Base-by-base conservation (phyloP, 2,329 filamentous ascomycete species). In the Nigrograna mackinnonii region DNA sequence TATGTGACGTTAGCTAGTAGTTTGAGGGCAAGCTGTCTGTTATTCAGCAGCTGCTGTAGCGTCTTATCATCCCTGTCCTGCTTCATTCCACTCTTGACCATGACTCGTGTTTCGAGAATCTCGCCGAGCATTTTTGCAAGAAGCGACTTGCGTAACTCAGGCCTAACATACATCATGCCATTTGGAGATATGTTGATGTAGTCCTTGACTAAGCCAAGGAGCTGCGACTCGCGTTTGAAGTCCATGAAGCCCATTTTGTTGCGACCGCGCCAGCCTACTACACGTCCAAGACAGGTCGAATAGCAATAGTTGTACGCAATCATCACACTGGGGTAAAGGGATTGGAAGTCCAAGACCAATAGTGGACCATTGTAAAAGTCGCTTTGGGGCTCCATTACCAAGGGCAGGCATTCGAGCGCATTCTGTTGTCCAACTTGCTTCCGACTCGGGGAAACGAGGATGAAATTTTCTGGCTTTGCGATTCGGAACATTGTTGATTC, bases 291-390 rank as follows among this genome's bases (percentile, higher is more conserved):
- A 55, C 91, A 99, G 0, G 94, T 99, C 0, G 94, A 97, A 64
- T 99, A 99, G 72, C 94, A 99, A 64, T 96, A 94, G 60, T 99
- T 99, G 74, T 99, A 97, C 0, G 94, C 94, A 62, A 99, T 97
- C 91, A 99, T 96, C 46, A 97, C 86, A 67, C 91, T 96, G 0
- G 94, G 94, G 54, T 99, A 99, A 35, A 99, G 73, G 46, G 90
- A 95, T 62, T 97, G 92, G 50, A 99, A 99, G 68, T 99, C 94
- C 5, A 99, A 77, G 0, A 99, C 94, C 3, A 99, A 65, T 0
- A 99, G 66, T 0, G 94, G 94, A 48, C 89, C 94, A 43, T 77
- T 90, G 69, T 99, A 99, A 62, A 99, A 96, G 5, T 85, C 89
- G 53, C 91, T 96, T 58, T 94, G 90, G 0, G 94, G 94, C 61